Percentiles rank a stretch among this genome's conserved stretches.
Evolutionary conservation across 1,284 basidiomycete species (phyloP).

Genomic region (Ganoderma lingzhi): DNA sequence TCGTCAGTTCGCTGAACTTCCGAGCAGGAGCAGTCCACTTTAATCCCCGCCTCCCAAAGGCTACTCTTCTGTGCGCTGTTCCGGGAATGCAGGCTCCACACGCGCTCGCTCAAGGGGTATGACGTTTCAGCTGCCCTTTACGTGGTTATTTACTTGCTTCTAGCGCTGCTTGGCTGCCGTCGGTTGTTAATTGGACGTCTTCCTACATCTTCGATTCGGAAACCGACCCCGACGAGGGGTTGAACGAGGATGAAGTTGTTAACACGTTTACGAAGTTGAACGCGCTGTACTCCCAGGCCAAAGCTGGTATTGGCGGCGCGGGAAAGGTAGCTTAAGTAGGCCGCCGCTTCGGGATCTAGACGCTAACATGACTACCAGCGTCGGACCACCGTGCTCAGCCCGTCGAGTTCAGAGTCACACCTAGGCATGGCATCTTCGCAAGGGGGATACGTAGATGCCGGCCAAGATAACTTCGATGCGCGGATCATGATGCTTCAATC

Average conservation of each 20-base stretch:
- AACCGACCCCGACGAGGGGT: constrained; percentile 35
- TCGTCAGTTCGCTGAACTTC: background rate
- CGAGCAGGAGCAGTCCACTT: constrained; percentile 57
- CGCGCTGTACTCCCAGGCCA: constrained; percentile 58
- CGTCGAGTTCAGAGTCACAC: constrained; percentile 39
- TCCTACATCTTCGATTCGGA: constrained; percentile 57
- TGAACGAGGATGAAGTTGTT: constrained; percentile 52
- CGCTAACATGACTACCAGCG: constrained; percentile 18
- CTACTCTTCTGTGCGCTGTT: constrained; percentile 66
- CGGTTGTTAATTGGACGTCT: constrained; percentile 47
- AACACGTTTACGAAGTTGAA: constrained; percentile 53
- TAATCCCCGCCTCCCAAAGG: constrained; percentile 62
- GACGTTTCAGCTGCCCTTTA: constrained; percentile 35
- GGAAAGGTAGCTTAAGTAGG: constrained; percentile 48
- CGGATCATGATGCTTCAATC: constrained; percentile 51
- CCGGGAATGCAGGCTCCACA: constrained; percentile 66
- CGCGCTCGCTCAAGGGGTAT: constrained; percentile 67
- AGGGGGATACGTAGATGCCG: constrained; percentile 23
- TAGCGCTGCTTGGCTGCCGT: constrained; percentile 66
- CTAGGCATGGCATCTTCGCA: constrained; percentile 13
- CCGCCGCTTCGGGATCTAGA: background rate
- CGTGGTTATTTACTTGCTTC: constrained; percentile 8
- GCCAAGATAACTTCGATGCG: constrained; percentile 35
- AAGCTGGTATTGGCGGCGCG: constrained; percentile 50
- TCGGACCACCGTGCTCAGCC: constrained; percentile 41